Evolutionary conservation across 2,329 filamentous ascomycete species (phyloP).

Genomic region (Colletotrichum liriopes): DNA sequence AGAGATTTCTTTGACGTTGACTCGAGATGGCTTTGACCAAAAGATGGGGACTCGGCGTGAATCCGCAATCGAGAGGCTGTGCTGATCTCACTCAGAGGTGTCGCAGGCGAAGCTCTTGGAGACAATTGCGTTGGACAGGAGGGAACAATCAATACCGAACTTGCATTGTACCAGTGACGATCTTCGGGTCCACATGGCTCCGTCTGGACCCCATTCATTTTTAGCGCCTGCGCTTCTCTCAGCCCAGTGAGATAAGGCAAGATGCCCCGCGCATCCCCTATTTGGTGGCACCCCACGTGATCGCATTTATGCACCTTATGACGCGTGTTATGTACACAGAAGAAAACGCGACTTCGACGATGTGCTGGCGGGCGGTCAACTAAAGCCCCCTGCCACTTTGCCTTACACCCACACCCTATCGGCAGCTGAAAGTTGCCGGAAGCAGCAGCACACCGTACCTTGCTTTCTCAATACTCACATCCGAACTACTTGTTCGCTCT

Average conservation of each 20-base stretch:
- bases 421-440: constrained; percentile 34
- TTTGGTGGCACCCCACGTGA: constrained; percentile 31
- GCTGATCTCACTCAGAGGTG: neutral
- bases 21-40: no score
- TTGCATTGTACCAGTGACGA: neutral
- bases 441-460: constrained; percentile 4
- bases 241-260: constrained; percentile 7
- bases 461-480: neutral
- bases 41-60: neutral
- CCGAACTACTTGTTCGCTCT: neutral
- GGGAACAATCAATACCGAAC: neutral
- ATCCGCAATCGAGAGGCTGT: neutral
- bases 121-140: neutral
- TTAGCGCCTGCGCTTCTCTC: neutral
- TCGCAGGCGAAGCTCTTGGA: neutral
- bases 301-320: constrained; percentile 39
- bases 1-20: no score
- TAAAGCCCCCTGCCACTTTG: constrained; percentile 31
- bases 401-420: constrained; percentile 15
- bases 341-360: constrained; percentile 34
- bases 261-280: constrained; percentile 29
- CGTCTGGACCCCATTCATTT: neutral
- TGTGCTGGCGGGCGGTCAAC: constrained; percentile 36
- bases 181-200: neutral
- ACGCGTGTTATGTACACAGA: constrained; percentile 36